Conservation (phyloP, 257 asterid genomes). For the Orobanche coerulescens region DNA sequence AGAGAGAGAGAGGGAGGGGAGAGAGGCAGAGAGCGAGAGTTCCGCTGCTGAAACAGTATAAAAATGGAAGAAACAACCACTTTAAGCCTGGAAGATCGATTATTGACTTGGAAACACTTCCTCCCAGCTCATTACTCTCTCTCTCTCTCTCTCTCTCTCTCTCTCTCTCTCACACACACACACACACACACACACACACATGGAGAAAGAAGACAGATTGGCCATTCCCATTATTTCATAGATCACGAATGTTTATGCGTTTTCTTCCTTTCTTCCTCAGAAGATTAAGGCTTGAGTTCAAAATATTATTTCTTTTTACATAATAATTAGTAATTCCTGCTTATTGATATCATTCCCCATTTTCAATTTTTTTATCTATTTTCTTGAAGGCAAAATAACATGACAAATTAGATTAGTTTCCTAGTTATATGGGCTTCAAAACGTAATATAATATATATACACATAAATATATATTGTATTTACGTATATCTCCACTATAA, state of each 20-base stretch:
- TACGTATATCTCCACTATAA: not conserved
- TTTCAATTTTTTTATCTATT: not conserved
- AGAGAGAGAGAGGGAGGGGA: no score
- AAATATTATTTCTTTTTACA: not conserved
- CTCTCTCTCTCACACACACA: not conserved
- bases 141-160: constrained; percentile 8
- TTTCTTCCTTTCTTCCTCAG: not conserved
- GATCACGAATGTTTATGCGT: not conserved
- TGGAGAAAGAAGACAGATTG: not conserved
- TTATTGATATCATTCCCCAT: constrained; percentile 1
- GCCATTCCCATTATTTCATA: not conserved
- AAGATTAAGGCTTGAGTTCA: not conserved
- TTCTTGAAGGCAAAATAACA: no score
- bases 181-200: not conserved
- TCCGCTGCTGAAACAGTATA: not conserved
- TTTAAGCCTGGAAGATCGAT: not conserved
- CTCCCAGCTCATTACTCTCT: constrained; percentile 20
- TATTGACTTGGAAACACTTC: not conserved
- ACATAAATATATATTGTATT: no score
- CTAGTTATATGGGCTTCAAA: no score
- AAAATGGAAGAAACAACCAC: not conserved
- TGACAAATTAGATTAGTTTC: not conserved
- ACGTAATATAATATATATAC: no score
- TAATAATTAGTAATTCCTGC: not conserved
- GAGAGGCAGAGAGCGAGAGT: constrained; percentile 2